Conservation (phyloP, 306 rosid species). For the Coriaria nepalensis region DNA sequence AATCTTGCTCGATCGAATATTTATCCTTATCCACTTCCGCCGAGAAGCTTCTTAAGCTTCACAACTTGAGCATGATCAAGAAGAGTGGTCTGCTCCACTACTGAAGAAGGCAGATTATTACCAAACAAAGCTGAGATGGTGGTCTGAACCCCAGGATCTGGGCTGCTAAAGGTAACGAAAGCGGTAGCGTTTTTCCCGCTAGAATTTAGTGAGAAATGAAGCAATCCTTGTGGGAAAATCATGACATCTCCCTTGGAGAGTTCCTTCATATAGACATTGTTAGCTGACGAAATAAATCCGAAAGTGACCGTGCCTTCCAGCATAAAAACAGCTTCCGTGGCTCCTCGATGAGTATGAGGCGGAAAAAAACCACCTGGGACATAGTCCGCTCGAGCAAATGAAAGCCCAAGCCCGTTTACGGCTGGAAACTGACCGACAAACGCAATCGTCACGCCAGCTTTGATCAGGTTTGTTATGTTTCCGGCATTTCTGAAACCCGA, state of each 20-base stretch:
- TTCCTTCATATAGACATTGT: conserved; percentile 30
- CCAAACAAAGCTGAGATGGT: conserved; percentile 51
- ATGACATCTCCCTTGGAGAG: conserved; percentile 40
- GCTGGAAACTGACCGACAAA: conserved; percentile 52
- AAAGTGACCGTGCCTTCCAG: conserved; percentile 28
- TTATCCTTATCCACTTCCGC: conserved; percentile 38
- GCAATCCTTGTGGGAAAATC: conserved; percentile 57
- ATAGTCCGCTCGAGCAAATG: conserved; percentile 39
- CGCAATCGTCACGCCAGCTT: conserved; percentile 51
- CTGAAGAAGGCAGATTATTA: conserved; percentile 29
- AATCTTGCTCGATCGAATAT: no score
- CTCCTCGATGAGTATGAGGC: conserved; percentile 56
- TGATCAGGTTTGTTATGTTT: conserved; percentile 41
- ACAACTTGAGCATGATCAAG: conserved; percentile 40
- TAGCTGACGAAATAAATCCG: conserved; percentile 46
- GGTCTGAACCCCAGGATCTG: conserved; percentile 61
- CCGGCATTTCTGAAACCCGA: conserved; percentile 24
- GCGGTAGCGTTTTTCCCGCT: conserved; percentile 23
- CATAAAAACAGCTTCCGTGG: conserved; percentile 35
- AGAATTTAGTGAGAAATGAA: conserved; percentile 45
- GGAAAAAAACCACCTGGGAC: conserved; percentile 51
- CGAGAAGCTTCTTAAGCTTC: conserved; percentile 66
- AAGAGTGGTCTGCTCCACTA: conserved; percentile 35
- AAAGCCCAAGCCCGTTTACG: conserved; percentile 49
- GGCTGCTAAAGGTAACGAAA: conserved; percentile 31